Percentiles rank a stretch among this genome's conserved stretches.
Conservation (phyloP, 768 basidiomycete genomes). For the Asterophora parasitica region DNA sequence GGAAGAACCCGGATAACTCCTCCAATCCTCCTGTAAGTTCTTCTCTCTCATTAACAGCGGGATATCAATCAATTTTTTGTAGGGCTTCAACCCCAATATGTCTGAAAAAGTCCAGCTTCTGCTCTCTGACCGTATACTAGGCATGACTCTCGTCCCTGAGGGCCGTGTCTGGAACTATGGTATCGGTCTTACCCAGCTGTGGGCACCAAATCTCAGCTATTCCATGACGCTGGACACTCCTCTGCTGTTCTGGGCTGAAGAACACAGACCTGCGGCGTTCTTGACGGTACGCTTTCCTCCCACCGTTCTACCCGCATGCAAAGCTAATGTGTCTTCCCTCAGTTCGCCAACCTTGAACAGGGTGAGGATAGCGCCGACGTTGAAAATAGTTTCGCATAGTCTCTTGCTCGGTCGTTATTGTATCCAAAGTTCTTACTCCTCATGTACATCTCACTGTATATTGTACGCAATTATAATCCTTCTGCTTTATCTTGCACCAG, state of each 20-base stretch:
- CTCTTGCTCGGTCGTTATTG: conserved; percentile 6
- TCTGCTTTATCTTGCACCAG: background rate
- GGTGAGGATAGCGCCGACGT: conserved; percentile 94
- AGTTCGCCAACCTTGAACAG: conserved; percentile 89
- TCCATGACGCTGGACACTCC: conserved; percentile 90
- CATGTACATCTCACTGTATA: conserved; percentile 12
- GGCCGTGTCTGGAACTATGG: conserved; percentile 98
- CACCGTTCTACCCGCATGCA: background rate
- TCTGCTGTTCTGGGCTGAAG: conserved; percentile 92
- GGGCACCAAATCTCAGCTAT: conserved; percentile 78
- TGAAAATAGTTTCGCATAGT: conserved; percentile 88
- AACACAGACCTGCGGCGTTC: conserved; percentile 93
- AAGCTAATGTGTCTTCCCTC: conserved; percentile 11
- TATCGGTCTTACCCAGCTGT: conserved; percentile 87
- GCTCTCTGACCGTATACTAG: conserved; percentile 91
- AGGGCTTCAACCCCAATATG: conserved; percentile 99
- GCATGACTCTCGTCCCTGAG: conserved; percentile 92
- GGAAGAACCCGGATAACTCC: conserved; percentile 87
- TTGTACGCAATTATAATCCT: conserved; percentile 7
- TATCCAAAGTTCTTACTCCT: background rate
- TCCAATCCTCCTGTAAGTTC: conserved; percentile 64
- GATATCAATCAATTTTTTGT: conserved; percentile 13
- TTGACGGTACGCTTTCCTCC: conserved; percentile 58
- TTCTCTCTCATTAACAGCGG: background rate
- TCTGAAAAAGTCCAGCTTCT: conserved; percentile 92